Percentiles rank a stretch among this genome's conserved stretches.
These are phyloP conservation scores for Leccinum imitatum DNA, from an alignment of 768 basidiomycete genomes.

Conservation along the genomic window DNA sequence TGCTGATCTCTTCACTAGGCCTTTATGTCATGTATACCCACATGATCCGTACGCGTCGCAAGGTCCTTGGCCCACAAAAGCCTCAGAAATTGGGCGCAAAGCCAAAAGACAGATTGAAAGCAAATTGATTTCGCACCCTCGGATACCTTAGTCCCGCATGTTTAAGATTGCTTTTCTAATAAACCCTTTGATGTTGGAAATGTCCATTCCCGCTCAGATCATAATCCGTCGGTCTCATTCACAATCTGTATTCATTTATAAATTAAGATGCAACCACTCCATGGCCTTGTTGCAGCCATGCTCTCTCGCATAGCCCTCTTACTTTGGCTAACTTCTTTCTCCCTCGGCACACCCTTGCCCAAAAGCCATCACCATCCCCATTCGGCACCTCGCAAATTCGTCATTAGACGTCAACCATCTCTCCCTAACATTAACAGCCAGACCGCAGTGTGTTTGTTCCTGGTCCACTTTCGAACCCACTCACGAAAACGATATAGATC, in stretches of 20 bases:
- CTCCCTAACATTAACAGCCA: constrained; percentile 1
- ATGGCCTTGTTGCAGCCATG: constrained; percentile 10
- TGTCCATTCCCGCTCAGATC: constrained; percentile 4
- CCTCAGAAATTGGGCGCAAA: constrained; percentile 35
- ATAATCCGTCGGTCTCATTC: constrained; percentile 10
- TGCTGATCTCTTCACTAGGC: constrained; percentile 27
- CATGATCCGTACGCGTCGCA: constrained; percentile 58
- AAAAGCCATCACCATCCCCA: neutral
- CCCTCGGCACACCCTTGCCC: constrained; percentile 16
- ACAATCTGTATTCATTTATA: constrained; percentile 11
- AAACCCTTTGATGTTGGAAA: constrained; percentile 13
- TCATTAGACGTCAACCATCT: neutral
- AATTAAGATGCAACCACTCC: neutral
- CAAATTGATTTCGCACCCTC: constrained; percentile 9
- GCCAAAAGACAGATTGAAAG: constrained; percentile 32
- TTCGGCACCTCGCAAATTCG: neutral
- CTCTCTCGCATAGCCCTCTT: neutral
- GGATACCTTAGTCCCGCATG: neutral
- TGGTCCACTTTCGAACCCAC: neutral
- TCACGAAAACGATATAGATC: constrained; percentile 13
- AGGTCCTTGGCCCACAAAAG: constrained; percentile 44
- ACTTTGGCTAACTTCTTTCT: constrained; percentile 5
- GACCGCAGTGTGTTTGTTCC: constrained; percentile 10
- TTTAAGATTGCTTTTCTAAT: constrained; percentile 18
- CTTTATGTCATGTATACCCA: constrained; percentile 57